phyloP scores from a whole-genome alignment of 257 asterid genomes.

The Forsythia suspensa region DNA sequence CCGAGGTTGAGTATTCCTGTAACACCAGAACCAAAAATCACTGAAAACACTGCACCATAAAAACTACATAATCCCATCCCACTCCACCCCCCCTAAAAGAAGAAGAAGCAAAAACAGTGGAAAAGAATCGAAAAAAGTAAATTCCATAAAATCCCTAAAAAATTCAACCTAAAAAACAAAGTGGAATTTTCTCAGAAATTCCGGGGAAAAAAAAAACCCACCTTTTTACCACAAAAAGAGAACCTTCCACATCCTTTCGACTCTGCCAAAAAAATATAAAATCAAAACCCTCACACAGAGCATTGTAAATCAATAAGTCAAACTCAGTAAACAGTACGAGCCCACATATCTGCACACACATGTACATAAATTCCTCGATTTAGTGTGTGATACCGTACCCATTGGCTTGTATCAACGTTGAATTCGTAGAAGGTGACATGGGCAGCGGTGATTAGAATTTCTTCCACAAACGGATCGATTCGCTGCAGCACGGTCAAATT shows the following conservation, averaged over 20 bases:
- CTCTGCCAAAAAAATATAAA: slow-evolving; percentile 47
- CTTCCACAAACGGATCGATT: slow-evolving; percentile 77
- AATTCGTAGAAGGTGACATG: slow-evolving; percentile 78
- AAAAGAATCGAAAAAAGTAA: neutral
- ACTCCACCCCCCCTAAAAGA: neutral
- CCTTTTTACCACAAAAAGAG: slow-evolving; percentile 94
- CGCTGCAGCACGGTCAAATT: slow-evolving; percentile 87
- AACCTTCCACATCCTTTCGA: slow-evolving; percentile 93
- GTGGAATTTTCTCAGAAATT: slow-evolving; percentile 1
- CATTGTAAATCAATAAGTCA: neutral
- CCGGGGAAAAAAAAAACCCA: slow-evolving; percentile 19
- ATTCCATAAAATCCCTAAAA: slow-evolving; percentile 24
- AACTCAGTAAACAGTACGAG: neutral
- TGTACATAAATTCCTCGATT: neutral
- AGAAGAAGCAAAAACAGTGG: neutral
- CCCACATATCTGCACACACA: neutral
- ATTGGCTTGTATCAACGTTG: slow-evolving; percentile 62
- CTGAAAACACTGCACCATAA: neutral
- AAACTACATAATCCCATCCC: neutral
- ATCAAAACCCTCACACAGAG: neutral
- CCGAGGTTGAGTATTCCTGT: slow-evolving; percentile 75
- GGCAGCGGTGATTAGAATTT: slow-evolving; percentile 73
- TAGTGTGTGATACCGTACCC: slow-evolving; percentile 48
- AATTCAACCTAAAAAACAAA: neutral
- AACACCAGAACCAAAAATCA: slow-evolving; percentile 24